Base-by-base conservation (phyloP, 2,329 filamentous ascomycete genomes). In the Phialemonium atrogriseum region DNA sequence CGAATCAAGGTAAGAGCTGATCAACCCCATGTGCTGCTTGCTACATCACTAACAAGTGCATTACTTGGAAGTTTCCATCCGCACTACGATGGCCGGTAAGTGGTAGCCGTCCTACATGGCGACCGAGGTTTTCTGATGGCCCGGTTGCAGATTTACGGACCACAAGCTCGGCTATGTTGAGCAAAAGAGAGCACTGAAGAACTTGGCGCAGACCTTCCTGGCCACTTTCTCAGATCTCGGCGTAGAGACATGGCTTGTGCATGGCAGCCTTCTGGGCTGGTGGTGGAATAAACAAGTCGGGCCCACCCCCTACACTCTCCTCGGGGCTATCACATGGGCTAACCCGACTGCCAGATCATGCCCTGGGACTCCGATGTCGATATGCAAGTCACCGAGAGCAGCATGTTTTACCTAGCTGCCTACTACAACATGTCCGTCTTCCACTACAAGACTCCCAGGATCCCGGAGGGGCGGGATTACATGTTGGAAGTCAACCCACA, bases 261-360 rank as follows among this genome's bases (percentile, higher is more conserved):
- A 89, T 49, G 81, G 83, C n/a, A 82, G 80, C n/a, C 60, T 89
- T 18, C 62, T 91, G 19, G 84, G 84, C 6, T 91, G 84, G 84
- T 89, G 83, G 82, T 89, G 84, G 84, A 85, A 84, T 45, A 64
- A 64, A 28, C 62, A 59, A 51, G 59, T 57, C 50, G 11, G 27
- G 10, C 26, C 10, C 20, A 27, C 31, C 24, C 11, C 10, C 2
- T 25, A 15, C 5, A 22, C 33, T 38, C 4, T 9, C 15, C 7
- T 31, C 36, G 38, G 29, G 40, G 34, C 9, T 21, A 12, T 32
- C 15, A 35, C 16, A 21, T 9, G 10, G 24, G 7, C 23, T 27
- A 10, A 37, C 31, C 16, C 9, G 12, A 5, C n/a, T 30, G 9
- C n/a, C 44, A 80, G 68, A 69, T 82, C 40, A 70, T 87, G 52